Conservation (phyloP, 176 grass and related monocot genomes). For the Oryza longistaminata region DNA sequence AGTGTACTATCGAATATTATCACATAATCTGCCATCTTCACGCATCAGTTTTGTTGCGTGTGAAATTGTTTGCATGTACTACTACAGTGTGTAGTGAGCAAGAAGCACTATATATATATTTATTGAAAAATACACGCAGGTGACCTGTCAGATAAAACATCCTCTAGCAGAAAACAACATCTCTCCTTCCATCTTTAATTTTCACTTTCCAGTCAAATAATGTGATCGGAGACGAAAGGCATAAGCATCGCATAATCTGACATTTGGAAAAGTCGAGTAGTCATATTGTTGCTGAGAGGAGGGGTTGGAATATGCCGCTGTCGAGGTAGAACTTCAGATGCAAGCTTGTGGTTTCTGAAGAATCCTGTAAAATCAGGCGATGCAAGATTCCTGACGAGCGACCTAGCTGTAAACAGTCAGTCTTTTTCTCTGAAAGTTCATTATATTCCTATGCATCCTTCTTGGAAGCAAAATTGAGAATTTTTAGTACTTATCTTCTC, state of each 20-base stretch:
- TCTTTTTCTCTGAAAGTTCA: background rate
- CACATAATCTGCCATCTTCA: too few relatives aligned
- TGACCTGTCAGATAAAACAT: background rate
- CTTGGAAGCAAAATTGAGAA: background rate
- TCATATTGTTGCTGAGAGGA: background rate
- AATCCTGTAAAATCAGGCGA: background rate
- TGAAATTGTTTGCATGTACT: background rate
- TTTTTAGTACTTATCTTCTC: background rate
- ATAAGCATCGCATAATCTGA: background rate
- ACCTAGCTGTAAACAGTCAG: background rate
- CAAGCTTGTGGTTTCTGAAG: background rate
- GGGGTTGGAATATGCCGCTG: slow-evolving; percentile 11
- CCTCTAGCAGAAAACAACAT: background rate
- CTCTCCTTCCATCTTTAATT: background rate
- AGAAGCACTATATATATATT: background rate
- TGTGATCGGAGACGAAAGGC: background rate
- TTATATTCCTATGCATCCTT: background rate
- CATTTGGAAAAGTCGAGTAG: background rate
- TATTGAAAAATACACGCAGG: background rate
- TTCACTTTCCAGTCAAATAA: background rate
- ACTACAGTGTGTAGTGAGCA: background rate
- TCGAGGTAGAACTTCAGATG: background rate
- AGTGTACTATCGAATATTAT: too few relatives aligned
- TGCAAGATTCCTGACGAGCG: background rate
- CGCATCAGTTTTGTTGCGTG: background rate